Evolutionary conservation across 345 rosid genomes (phyloP).

Genomic region (Ceriops zippeliana): DNA sequence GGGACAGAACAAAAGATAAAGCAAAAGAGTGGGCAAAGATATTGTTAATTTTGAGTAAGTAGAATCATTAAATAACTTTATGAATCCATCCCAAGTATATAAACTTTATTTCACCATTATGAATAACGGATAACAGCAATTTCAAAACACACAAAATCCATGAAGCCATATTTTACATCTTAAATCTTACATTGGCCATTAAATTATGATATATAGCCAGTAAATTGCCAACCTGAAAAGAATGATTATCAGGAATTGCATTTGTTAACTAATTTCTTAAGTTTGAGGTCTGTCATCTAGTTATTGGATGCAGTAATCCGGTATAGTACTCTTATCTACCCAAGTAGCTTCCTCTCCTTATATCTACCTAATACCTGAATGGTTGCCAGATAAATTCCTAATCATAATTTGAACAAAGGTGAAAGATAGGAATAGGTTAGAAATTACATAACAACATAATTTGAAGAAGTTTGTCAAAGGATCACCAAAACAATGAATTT

Average conservation of each 20-base stretch:
- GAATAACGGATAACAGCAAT: too few species aligned
- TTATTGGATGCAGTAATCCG: neutral
- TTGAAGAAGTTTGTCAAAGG: neutral
- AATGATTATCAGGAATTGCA: too few species aligned
- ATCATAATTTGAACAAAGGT: neutral
- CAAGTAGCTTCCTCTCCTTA: neutral
- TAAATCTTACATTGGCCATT: neutral
- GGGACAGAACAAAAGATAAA: neutral
- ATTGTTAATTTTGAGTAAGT: neutral
- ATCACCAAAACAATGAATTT: neutral
- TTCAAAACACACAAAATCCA: too few species aligned
- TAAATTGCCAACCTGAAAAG: neutral
- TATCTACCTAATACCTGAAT: neutral
- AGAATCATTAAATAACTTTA: neutral
- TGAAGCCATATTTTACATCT: neutral
- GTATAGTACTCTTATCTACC: neutral
- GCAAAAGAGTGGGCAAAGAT: neutral
- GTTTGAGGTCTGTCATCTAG: neutral
- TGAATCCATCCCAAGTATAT: neutral
- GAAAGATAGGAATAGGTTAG: neutral
- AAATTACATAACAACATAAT: neutral
- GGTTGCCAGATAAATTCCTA: neutral
- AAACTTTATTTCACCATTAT: too few species aligned
- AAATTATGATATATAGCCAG: neutral
- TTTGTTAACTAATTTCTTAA: neutral